phyloP scores from a whole-genome alignment of 768 basidiomycete species.

The Saitozyma podzolica region DNA sequence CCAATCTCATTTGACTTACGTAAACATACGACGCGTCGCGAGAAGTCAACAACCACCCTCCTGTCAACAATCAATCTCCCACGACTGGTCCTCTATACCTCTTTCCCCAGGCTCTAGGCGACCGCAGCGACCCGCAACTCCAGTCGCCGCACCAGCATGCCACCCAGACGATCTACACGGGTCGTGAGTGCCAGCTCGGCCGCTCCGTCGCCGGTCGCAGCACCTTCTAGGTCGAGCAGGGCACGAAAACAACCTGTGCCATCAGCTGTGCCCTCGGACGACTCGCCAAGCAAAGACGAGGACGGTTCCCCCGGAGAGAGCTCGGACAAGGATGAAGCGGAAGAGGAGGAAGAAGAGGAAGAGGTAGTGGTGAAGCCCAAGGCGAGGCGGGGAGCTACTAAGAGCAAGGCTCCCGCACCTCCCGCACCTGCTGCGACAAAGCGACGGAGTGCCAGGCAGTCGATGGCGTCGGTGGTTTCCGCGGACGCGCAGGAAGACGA shows the following conservation, averaged over 20 bases:
- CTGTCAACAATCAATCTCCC: too few species aligned
- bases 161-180: background rate
- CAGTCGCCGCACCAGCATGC: background rate
- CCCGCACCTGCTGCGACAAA: conserved; percentile 4
- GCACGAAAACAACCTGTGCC: background rate
- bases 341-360: conserved; percentile 10
- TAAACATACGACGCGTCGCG: too few species aligned
- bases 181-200: background rate
- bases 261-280: background rate
- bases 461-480: conserved; percentile 8
- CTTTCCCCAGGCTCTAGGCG: too few species aligned
- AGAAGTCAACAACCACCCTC: too few species aligned
- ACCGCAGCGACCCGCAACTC: background rate
- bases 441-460: conserved; percentile 5
- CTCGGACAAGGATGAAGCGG: conserved; percentile 3
- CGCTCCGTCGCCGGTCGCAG: background rate
- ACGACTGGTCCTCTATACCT: too few species aligned
- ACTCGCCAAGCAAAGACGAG: background rate
- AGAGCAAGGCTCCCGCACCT: conserved; percentile 6
- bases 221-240: background rate
- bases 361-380: conserved; percentile 17
- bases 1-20: too few species aligned
- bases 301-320: background rate
- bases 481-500: conserved; percentile 20
- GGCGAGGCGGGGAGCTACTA: conserved; percentile 12